Evolutionary conservation across 768 basidiomycete genomes (phyloP), one percentile per base, ranked within the genome.

Genomic region (Termitomyces sp.): DNA sequence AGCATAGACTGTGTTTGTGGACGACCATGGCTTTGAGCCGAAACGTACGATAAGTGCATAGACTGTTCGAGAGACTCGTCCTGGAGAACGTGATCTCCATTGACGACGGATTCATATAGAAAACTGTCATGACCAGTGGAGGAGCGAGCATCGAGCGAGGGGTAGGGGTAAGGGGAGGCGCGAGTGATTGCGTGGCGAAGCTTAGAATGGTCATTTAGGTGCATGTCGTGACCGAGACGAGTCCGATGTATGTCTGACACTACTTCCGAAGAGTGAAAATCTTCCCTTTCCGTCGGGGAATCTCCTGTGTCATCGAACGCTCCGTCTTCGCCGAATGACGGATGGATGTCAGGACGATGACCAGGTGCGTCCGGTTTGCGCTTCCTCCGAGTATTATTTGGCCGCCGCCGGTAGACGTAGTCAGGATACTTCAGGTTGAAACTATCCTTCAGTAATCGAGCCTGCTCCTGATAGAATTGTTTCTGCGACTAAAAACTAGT

Each of bases 401-500:
- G 91, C 50, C 91, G 80, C 52, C 91, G 84, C 64, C 86, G 83
- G 75, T 94, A 94, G 45, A 94, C 90, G 63, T 94, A 94, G 78
- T 92, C 90, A 15, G 91, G 91, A 70, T 92, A 93, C 66, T 84
- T 88, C 23, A 79, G 72, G 70, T 93, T 93, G 76, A 94, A 94
- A 53, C 75, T 84, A 62, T 94, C 91, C 70, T 94, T 94, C 54
- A 94, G 73, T 59, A 83, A 80, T 70, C 91, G 91, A 10, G 91
- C 91, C 68, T 90, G 88, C 66, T 92, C 86, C 56, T 90, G 84
- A 68, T 92, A 94, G 69, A 90, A 92, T 65, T 91, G 87, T 68
- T 94, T 94, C 44, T 91, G 87, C 30, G 78, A 68, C 91, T 92
- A 61, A 10, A 37, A 17, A 11, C 7, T 46, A 14, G 15, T 55